These are phyloP conservation scores for Hypholoma fasciculare DNA, from an alignment of 768 basidiomycete genomes.

Conservation along the genomic window DNA sequence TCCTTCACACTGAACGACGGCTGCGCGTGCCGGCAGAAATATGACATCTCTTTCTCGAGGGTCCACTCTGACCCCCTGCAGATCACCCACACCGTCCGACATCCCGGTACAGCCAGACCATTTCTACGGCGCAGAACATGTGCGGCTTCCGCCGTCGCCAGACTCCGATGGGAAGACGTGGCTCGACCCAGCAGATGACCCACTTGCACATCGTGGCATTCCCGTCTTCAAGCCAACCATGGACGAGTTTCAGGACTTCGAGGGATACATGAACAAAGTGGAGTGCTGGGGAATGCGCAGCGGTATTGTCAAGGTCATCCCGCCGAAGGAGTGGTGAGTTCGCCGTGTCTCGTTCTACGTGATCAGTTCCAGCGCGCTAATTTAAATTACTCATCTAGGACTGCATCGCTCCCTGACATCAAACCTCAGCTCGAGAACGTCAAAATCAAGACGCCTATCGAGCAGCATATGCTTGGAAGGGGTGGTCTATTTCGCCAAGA, in stretches of 20 bases:
- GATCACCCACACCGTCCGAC: constrained; percentile 57
- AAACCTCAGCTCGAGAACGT: constrained; percentile 69
- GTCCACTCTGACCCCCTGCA: constrained; percentile 45
- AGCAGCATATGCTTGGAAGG: constrained; percentile 88
- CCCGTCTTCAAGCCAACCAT: constrained; percentile 95
- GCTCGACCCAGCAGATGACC: constrained; percentile 81
- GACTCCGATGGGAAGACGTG: constrained; percentile 61
- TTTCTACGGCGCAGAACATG: constrained; percentile 66
- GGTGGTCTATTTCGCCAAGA: constrained; percentile 87
- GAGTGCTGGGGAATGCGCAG: constrained; percentile 90
- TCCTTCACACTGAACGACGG: neutral
- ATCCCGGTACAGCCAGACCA: constrained; percentile 76
- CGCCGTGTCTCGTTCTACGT: constrained; percentile 14
- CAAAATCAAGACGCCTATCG: constrained; percentile 87
- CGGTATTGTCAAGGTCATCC: constrained; percentile 96
- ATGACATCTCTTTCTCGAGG: constrained; percentile 36
- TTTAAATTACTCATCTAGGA: constrained; percentile 41
- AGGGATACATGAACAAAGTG: constrained; percentile 82
- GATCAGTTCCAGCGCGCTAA: constrained; percentile 5
- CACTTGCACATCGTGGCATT: constrained; percentile 81
- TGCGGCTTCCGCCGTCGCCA: constrained; percentile 57
- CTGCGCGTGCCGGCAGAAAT: constrained; percentile 11
- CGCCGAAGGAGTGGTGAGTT: constrained; percentile 89
- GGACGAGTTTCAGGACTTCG: constrained; percentile 91
- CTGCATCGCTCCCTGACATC: constrained; percentile 68